Conservation (phyloP, 2,329 filamentous ascomycete genomes). For the Exophiala phaeomuriformis region DNA sequence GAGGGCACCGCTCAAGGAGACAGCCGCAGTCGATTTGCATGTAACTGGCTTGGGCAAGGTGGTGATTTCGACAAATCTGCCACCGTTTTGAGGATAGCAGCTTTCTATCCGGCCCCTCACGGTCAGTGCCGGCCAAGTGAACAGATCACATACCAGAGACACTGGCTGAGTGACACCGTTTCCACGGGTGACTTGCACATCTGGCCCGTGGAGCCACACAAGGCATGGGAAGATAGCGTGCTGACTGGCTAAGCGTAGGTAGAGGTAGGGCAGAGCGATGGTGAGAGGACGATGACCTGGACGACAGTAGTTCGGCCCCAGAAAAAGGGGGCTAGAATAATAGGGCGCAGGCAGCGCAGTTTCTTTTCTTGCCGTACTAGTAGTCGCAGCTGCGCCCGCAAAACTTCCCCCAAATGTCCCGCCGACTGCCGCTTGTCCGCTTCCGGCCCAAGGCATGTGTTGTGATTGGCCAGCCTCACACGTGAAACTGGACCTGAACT, state of each 20-base stretch:
- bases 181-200: not conserved
- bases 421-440: no score
- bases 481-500: not conserved
- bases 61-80: not conserved
- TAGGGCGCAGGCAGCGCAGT: not conserved
- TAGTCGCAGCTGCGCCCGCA: not conserved
- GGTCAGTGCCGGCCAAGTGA: not conserved
- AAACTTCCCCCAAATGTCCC: not conserved
- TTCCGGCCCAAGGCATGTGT: not conserved
- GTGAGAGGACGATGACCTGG: not conserved
- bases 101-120: not conserved
- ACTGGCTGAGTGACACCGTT: no score
- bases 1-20: not conserved
- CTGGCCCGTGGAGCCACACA: slow-evolving; percentile 1
- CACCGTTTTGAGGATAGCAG: not conserved
- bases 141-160: not conserved
- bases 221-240: not conserved
- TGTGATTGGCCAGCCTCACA: not conserved
- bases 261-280: not conserved
- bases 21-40: not conserved
- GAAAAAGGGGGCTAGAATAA: not conserved
- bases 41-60: no score
- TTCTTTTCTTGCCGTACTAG: not conserved
- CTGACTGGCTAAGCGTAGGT: slow-evolving; percentile 3
- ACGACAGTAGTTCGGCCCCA: slow-evolving; percentile 4